Base-by-base conservation (phyloP, 495 filamentous ascomycete species). In the Hamigera avellanea region DNA sequence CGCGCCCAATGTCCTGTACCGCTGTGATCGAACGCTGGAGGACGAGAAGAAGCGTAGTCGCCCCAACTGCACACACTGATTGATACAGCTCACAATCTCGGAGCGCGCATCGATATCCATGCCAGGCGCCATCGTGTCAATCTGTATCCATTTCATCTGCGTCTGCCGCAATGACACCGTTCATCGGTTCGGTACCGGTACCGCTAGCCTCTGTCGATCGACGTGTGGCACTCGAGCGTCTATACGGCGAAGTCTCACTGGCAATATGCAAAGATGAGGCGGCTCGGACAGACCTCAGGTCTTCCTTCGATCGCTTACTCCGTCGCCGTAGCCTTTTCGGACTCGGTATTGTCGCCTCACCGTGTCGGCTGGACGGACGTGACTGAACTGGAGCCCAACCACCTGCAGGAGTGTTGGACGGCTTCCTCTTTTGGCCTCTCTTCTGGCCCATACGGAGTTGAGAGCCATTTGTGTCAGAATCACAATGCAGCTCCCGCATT, bases 351-450 rank as follows among this genome's bases (percentile, higher is more conserved):
- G 44, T 19, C 1, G 17, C 36, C 19, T 45, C 32, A 12, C 41
- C 19, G 35, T 32, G 40, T 1, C 32, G 32, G 6, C 33, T 19
- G 2, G 23, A 21, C 2, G 21, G 21, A 5, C 37, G 39, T n/a
- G 32, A 28, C 0, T 9, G 19, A 16, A 13, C 14, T 29, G 28
- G 12, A 14, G n/a, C n/a, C n/a, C n/a, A n/a, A n/a, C 34, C 33
- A 10, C 4, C 19, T 16, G 30, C 15, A 14, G 39, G 18, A 10
- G 32, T 21, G 14, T 31, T 36, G 19, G 42, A 26, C n/a, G 57
- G 35, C 41, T 64, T 67, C 37, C 64, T 50, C 32, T 68, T 68
- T 36, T 47, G 53, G 19, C 64, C 64, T 47, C 51, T 50, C 8
- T 41, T 52, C 16, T 33, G 42, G 6, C 15, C 35, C 2, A 35